Percentiles rank a stretch among this genome's conserved stretches.
These are phyloP conservation scores for Nevesoporus exiguus DNA, from an alignment of 768 basidiomycete genomes.

Conservation along the genomic window DNA sequence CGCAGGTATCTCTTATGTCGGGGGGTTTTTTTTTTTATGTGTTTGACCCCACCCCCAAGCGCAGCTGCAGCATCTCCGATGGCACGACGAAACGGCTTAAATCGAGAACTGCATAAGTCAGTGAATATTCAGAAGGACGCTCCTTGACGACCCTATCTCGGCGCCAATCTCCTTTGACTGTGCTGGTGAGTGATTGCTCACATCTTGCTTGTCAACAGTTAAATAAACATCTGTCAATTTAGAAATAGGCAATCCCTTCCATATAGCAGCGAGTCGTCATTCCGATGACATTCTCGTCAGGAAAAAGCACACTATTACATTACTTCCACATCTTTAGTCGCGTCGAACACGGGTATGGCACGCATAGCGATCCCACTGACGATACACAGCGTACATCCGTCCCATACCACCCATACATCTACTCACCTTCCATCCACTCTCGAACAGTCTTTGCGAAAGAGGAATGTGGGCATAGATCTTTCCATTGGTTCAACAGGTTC, in stretches of 20 bases:
- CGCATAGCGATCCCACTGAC: conserved; percentile 30
- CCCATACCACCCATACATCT: background rate
- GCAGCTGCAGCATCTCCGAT: conserved; percentile 40
- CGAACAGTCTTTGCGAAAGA: conserved; percentile 57
- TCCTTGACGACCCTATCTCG: conserved; percentile 17
- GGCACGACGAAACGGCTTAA: conserved; percentile 31
- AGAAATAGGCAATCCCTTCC: conserved; percentile 58
- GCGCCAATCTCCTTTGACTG: conserved; percentile 54
- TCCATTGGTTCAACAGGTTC: conserved; percentile 53
- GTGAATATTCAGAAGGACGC: conserved; percentile 9
- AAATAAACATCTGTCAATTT: background rate
- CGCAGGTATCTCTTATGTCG: conserved; percentile 37
- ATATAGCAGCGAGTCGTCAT: conserved; percentile 46
- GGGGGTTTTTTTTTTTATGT: background rate
- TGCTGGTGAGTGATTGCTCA: conserved; percentile 39
- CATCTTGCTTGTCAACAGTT: background rate
- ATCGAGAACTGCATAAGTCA: conserved; percentile 45
- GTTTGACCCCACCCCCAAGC: conserved; percentile 26
- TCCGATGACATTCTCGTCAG: conserved; percentile 56
- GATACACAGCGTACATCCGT: conserved; percentile 19
- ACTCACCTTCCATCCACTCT: background rate
- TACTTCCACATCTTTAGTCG: conserved; percentile 56
- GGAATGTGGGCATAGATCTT: conserved; percentile 48
- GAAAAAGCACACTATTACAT: conserved; percentile 49
- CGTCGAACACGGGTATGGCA: conserved; percentile 37